A percentile compares a stretch with the other conserved stretches of the same genome.
Conservation (phyloP, 2,329 filamentous ascomycete species). For the Trichoderma simmonsii region DNA sequence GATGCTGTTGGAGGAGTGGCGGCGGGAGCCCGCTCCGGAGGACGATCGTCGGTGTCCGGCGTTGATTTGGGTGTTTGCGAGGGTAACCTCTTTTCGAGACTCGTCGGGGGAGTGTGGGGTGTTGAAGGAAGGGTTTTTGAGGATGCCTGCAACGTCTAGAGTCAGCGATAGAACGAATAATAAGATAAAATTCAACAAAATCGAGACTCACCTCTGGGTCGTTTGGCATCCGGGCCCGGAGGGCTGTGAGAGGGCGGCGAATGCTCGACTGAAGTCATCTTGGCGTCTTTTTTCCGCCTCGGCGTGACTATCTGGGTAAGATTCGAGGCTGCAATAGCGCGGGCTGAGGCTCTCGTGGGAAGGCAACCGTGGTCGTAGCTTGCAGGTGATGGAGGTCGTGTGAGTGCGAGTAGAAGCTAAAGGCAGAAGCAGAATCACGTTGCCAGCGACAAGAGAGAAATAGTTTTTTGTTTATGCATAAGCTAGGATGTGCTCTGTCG, state of each 20-base stretch:
- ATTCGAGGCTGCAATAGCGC: background rate
- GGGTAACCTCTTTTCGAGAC: slow-evolving; percentile 72
- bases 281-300: slow-evolving; percentile 21
- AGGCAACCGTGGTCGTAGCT: background rate
- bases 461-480: background rate
- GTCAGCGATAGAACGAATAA: background rate
- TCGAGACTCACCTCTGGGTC: slow-evolving; percentile 43
- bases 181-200: background rate
- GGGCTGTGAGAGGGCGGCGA: slow-evolving; percentile 41
- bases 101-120: slow-evolving; percentile 50
- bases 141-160: slow-evolving; percentile 65
- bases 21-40: slow-evolving; percentile 65
- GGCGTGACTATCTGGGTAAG: background rate
- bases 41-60: slow-evolving; percentile 86
- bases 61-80: slow-evolving; percentile 93
- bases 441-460: background rate
- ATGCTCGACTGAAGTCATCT: slow-evolving; percentile 42
- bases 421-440: slow-evolving; percentile 7
- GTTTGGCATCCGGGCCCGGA: slow-evolving; percentile 39
- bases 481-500: background rate
- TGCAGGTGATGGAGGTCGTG: slow-evolving; percentile 15
- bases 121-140: slow-evolving; percentile 77
- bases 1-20: slow-evolving; percentile 58
- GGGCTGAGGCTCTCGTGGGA: background rate
- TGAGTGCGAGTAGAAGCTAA: background rate